Percentiles rank a stretch among this genome's conserved stretches.
phyloP scores from a whole-genome alignment of 2,329 filamentous ascomycete genomes.

The Alternaria brassicicola region DNA sequence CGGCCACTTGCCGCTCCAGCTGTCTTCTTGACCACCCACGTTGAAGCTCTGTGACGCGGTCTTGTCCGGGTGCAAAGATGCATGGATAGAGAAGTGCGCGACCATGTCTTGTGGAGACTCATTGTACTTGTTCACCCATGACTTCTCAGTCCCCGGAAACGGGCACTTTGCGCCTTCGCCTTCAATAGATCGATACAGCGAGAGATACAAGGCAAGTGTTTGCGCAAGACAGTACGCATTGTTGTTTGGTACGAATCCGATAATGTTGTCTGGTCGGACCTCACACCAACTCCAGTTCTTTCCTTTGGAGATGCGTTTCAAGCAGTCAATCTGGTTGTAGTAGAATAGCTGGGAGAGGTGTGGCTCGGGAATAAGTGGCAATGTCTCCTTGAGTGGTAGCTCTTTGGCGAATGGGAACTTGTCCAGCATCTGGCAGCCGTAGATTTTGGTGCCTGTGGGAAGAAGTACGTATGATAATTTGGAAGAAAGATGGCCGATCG shows the following conservation, averaged over 20 bases:
- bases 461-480: constrained; percentile 40
- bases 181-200: constrained; percentile 46
- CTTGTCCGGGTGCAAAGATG: constrained; percentile 50
- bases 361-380: constrained; percentile 45
- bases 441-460: constrained; percentile 49
- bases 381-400: constrained; percentile 37
- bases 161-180: constrained; percentile 49
- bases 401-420: constrained; percentile 45
- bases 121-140: constrained; percentile 49
- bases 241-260: constrained; percentile 51
- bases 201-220: constrained; percentile 48
- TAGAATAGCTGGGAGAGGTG: constrained; percentile 50
- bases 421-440: constrained; percentile 47
- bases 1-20: constrained; percentile 55
- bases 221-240: constrained; percentile 50
- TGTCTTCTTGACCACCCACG: constrained; percentile 49
- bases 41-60: constrained; percentile 52
- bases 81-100: constrained; percentile 52
- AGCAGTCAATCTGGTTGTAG: constrained; percentile 51
- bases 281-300: constrained; percentile 53
- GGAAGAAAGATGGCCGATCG: constrained; percentile 36
- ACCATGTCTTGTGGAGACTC: constrained; percentile 52
- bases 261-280: constrained; percentile 51
- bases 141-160: constrained; percentile 49
- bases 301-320: constrained; percentile 45